phyloP scores from a whole-genome alignment of 2,329 filamentous ascomycete species.

The Venturia carpophila region DNA sequence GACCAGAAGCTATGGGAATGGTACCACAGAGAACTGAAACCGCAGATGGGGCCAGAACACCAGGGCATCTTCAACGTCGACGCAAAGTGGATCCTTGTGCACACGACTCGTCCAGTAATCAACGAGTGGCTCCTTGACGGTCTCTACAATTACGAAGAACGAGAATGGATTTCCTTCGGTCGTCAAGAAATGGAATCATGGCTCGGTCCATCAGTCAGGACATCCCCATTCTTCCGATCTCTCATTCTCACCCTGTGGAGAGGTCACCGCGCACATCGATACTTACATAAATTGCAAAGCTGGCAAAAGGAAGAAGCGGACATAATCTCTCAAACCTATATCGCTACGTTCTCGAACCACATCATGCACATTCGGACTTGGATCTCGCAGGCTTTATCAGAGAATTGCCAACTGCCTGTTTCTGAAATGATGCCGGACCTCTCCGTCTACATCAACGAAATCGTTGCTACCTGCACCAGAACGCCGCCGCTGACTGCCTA shows the following conservation, averaged over 20 bases:
- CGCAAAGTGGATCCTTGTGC: slow-evolving; percentile 4
- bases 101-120: slow-evolving; percentile 9
- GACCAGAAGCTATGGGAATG: slow-evolving; percentile 10
- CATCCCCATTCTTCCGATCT: slow-evolving; percentile 8
- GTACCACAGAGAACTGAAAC: slow-evolving; percentile 8
- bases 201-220: neutral
- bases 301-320: slow-evolving; percentile 4
- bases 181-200: slow-evolving; percentile 11
- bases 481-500: neutral
- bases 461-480: neutral
- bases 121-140: neutral
- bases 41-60: slow-evolving; percentile 4
- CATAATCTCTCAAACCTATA: neutral
- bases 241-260: slow-evolving; percentile 3
- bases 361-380: neutral
- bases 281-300: neutral
- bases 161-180: neutral
- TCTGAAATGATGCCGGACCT: slow-evolving; percentile 12
- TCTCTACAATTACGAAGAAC: slow-evolving; percentile 6
- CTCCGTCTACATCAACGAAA: slow-evolving; percentile 1
- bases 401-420: neutral
- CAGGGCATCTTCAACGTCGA: slow-evolving; percentile 7
- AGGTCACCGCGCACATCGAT: neutral
- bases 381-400: slow-evolving; percentile 2
- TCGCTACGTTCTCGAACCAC: neutral